Percentiles rank a stretch among this genome's conserved stretches.
Conservation (phyloP, 768 basidiomycete genomes). For the Sistotremastrum suecicum region DNA sequence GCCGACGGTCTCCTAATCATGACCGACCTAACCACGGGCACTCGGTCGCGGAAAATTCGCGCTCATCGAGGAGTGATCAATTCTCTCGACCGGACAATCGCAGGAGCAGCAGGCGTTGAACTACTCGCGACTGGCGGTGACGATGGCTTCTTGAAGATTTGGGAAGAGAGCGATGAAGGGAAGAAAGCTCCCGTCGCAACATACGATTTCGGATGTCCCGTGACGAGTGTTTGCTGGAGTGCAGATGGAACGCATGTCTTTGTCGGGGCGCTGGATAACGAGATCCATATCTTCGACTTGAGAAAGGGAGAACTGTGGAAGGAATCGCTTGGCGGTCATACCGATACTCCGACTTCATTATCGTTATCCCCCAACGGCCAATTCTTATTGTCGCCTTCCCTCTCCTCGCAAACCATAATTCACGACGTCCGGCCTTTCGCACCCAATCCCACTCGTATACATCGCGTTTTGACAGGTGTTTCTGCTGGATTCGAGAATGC, state of each 20-base stretch:
- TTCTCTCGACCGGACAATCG: conserved; percentile 72
- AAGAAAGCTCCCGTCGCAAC: conserved; percentile 61
- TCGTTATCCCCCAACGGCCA: conserved; percentile 78
- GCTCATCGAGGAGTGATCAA: conserved; percentile 83
- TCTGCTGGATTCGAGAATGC: conserved; percentile 92
- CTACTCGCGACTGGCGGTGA: conserved; percentile 81
- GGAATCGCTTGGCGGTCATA: conserved; percentile 71
- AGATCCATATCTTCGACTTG: conserved; percentile 88
- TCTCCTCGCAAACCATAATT: conserved; percentile 80
- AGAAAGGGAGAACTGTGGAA: conserved; percentile 64
- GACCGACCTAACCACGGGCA: conserved; percentile 72
- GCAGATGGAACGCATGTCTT: conserved; percentile 82
- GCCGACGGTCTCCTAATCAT: conserved; percentile 78
- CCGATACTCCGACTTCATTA: conserved; percentile 90
- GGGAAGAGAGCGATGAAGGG: conserved; percentile 76
- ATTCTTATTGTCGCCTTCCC: conserved; percentile 79
- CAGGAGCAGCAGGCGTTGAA: conserved; percentile 72
- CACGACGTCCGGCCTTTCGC: conserved; percentile 94
- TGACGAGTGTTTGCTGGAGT: conserved; percentile 87
- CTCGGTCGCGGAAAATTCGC: conserved; percentile 65
- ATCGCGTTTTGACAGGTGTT: conserved; percentile 67
- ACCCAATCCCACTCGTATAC: conserved; percentile 64
- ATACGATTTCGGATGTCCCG: conserved; percentile 79
- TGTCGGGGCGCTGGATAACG: conserved; percentile 89
- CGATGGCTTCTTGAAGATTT: conserved; percentile 83